A percentile compares a stretch with the other conserved stretches of the same genome.
Evolutionary conservation across 2,329 filamentous ascomycete genomes (phyloP).

Genomic region (Dactylellina haptotyla): DNA sequence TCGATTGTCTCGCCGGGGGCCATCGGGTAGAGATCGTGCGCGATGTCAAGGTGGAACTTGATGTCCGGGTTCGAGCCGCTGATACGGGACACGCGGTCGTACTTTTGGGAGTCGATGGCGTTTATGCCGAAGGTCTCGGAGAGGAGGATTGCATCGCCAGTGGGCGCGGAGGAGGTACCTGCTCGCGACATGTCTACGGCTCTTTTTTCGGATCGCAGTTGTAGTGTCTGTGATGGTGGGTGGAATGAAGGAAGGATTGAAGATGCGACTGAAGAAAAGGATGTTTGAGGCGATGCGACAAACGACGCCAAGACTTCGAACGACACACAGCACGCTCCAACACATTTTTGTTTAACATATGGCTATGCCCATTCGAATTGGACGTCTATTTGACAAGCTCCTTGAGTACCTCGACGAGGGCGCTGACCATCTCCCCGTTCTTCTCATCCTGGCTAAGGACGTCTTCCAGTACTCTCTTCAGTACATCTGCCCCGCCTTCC

Average conservation of each 20-base stretch:
- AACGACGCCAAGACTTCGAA: conserved; percentile 17
- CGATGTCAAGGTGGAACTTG: conserved; percentile 87
- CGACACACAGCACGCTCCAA: conserved; percentile 39
- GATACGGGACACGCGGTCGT: conserved; percentile 92
- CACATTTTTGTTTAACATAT: conserved; percentile 11
- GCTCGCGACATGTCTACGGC: conserved; percentile 37
- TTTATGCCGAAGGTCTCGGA: conserved; percentile 90
- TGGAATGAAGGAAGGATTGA: neutral
- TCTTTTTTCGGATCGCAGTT: neutral
- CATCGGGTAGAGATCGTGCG: conserved; percentile 88
- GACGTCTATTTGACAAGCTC: conserved; percentile 37
- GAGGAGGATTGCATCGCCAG: conserved; percentile 83
- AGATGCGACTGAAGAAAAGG: neutral
- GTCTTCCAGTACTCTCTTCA: conserved; percentile 33
- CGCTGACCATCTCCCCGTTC: conserved; percentile 27
- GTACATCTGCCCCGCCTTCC: conserved; percentile 65
- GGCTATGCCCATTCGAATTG: too few relatives aligned
- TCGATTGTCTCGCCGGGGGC: conserved; percentile 78
- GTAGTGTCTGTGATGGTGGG: neutral
- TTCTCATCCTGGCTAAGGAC: conserved; percentile 5
- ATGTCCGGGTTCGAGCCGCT: conserved; percentile 78
- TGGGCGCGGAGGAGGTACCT: conserved; percentile 61
- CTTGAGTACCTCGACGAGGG: conserved; percentile 35
- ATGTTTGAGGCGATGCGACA: neutral
- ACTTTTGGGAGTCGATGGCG: conserved; percentile 82